Base-by-base conservation (phyloP, 1,139 yeast genomes). In the Lizanozyma gosingica region DNA sequence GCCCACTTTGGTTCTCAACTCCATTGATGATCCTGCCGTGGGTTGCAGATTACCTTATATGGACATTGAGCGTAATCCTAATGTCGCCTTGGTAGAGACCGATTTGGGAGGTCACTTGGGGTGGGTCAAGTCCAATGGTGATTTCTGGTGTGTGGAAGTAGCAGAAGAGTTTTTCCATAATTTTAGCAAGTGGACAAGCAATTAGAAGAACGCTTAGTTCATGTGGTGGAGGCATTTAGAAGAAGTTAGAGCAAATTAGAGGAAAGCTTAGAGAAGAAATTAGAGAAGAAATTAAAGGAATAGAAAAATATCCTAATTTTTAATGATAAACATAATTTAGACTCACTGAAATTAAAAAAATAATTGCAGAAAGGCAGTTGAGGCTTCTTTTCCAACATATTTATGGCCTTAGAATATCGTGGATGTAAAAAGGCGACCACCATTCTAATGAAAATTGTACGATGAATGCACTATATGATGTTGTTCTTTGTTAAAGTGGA, bases 1-100 rank as follows among this genome's bases (percentile, higher is more conserved):
- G 2, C 97, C 97, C 17, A 63, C 80, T 4, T 60, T 90, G 40
- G 72, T 81, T 16, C 63, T 90, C 37, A 79, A 80, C 53, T 71
- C 97, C 1, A 59, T 69, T 17, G 97, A 90, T 57, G 97, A 90
- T 56, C 97, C 97, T 3, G 78, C 92, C 29, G 80, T 81, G 18
- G 81, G 87, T 14, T 66, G 71, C 4, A 53, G 56, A 39, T 55
- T 65, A 37, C 73, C 73, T 1, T 40, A 47, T 14, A 46, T 50
- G 39, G 57, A 58, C 37, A 55, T 60, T 35, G 42, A 47, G 34
- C 42, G 47, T 15, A 67, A 65, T 44, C 68, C 71, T 4, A 47
- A 64, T 45, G 51, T 65, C 35, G 54, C 59, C n/a, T 45, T 65
- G 47, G 63, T 66, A 11, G 68, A 65, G 47, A 63, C 70, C 17